phyloP scores from a whole-genome alignment of 2,329 filamentous ascomycete species.

The Pleurostoma richardsiae region DNA sequence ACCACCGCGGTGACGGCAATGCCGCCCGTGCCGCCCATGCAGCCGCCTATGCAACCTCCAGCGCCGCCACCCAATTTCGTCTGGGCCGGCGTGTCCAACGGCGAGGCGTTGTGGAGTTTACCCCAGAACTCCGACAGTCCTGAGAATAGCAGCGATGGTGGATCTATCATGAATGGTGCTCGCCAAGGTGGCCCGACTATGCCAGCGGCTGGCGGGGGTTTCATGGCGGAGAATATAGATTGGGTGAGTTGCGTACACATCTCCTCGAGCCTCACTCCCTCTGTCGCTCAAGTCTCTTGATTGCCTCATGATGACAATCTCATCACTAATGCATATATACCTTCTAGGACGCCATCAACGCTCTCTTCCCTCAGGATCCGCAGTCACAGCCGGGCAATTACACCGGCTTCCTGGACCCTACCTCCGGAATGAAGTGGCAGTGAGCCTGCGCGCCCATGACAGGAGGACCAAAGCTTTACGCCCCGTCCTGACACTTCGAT shows the following conservation, averaged over 20 bases:
- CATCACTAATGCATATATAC: not conserved
- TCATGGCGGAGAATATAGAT: not conserved
- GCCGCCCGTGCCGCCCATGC: constrained; percentile 1
- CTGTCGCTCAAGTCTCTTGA: constrained; percentile 5
- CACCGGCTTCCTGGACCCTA: constrained; percentile 6
- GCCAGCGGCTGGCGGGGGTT: not conserved
- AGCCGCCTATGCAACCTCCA: constrained; percentile 2
- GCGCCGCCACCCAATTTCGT: constrained; percentile 24
- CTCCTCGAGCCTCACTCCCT: not conserved
- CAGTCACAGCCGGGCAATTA: constrained; percentile 17
- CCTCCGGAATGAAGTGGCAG: not conserved
- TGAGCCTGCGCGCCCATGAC: not conserved
- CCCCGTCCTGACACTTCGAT: not conserved
- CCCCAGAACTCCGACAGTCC: constrained; percentile 34
- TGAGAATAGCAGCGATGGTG: constrained; percentile 35
- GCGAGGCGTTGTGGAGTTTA: constrained; percentile 39
- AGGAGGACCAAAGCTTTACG: constrained; percentile 1
- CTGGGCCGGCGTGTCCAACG: constrained; percentile 41
- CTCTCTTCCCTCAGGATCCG: constrained; percentile 17
- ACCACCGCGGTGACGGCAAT: not conserved
- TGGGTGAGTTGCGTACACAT: constrained; percentile 3
- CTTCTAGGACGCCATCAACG: constrained; percentile 12
- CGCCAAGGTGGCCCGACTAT: constrained; percentile 1
- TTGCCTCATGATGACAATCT: not conserved
- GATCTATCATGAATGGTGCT: constrained; percentile 19